Evolutionary conservation across 176 grass and related monocot species (phyloP), one percentile per base, ranked within the genome.

Genomic region (Zea luxurians): DNA sequence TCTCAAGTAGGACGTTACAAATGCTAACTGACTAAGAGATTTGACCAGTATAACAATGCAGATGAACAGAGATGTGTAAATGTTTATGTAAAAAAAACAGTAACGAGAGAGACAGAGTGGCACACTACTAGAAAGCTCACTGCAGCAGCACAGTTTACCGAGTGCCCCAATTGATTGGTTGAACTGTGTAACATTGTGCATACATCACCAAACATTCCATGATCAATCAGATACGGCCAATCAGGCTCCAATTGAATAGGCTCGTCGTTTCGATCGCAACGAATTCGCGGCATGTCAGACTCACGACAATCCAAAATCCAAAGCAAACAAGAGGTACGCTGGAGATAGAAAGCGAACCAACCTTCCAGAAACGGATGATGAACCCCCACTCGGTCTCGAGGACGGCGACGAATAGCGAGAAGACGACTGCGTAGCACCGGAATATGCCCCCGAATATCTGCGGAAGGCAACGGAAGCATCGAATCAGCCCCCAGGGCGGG

Each of bases 381-480:
- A 89, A 92, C 59, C 83, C 77, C 96, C 96, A 94, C 74, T 98
- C 92, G 1, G 96, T 98, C 89, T 98, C 96, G 13, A 87, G 81
- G 34, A 90, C 85, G 38, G 62, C 85, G 7, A 94, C 89, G 45
- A 98, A 91, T 6, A 98, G 86, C 40, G 89, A 73, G 74, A 98
- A 85, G 18, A 90, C 50, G 47, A 92, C 89, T 15, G 88, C 96
- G 77, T 98, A 94, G 82, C 96, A 98, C 15, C 96, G 85, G 68
- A 98, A 94, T 48, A 98, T 85, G 6, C 92, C 92, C 20, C 92
- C 96, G 67, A 94, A 92, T 62, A 98, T 94, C 96, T 98, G 79
- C 8, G 9, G 17, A 18, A 7, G 11, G 6, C 0, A 54, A 15
- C 2, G 38, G 38, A 3, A 40, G 38, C 27, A 27, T 27, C 27